Conservation (phyloP, 2,329 filamentous ascomycete species). For the Fusarium sp. region DNA sequence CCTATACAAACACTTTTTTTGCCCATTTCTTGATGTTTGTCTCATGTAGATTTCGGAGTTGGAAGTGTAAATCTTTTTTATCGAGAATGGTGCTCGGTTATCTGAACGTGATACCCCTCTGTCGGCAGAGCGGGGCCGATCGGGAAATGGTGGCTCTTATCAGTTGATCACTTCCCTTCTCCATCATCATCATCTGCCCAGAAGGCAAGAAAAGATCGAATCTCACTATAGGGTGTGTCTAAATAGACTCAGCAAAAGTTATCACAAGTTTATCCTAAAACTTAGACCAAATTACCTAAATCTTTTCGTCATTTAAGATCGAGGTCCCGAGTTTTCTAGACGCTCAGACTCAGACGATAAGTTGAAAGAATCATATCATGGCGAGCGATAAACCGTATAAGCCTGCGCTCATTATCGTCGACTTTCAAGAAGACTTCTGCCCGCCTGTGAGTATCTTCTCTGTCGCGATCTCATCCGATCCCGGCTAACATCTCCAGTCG, state of each 20-base stretch:
- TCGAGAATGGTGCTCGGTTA: background rate
- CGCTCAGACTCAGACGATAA: background rate
- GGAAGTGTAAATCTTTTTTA: background rate
- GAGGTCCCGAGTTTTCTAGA: too few species aligned
- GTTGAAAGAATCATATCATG: background rate
- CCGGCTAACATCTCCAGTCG: slow-evolving; percentile 60
- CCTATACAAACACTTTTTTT: slow-evolving; percentile 7
- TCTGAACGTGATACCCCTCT: background rate
- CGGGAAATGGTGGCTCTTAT: background rate
- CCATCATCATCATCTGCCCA: background rate
- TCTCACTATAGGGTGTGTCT: too few species aligned
- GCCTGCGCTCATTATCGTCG: slow-evolving; percentile 74
- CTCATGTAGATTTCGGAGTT: background rate
- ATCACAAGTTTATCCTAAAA: too few species aligned
- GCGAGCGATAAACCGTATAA: slow-evolving; percentile 44
- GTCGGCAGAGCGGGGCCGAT: slow-evolving; percentile 17
- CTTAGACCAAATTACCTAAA: too few species aligned
- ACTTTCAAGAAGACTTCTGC: slow-evolving; percentile 95
- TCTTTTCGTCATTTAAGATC: too few species aligned
- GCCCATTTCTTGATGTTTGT: background rate
- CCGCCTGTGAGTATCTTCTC: slow-evolving; percentile 71
- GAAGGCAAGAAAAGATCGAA: too few species aligned
- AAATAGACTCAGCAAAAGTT: too few species aligned
- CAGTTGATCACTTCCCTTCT: background rate
- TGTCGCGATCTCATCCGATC: too few species aligned